Evolutionary conservation across 2,329 filamentous ascomycete species (phyloP).

Genomic region (Kalaharituber pfeilii): DNA sequence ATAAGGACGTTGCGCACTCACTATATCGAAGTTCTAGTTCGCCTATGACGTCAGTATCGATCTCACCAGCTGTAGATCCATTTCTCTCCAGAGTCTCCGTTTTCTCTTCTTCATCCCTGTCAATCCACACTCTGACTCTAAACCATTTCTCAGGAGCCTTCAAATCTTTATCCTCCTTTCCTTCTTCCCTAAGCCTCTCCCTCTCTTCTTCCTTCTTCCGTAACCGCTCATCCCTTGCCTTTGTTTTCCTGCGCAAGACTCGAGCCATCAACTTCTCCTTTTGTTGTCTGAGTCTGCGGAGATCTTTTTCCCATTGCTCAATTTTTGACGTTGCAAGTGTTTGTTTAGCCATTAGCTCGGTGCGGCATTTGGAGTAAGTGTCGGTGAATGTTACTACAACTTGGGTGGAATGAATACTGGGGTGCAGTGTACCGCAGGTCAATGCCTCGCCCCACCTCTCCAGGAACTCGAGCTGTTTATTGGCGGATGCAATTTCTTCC

Average conservation of each 20-base stretch:
- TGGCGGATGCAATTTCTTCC: conserved; percentile 14
- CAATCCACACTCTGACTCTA: conserved; percentile 4
- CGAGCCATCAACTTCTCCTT: conserved; percentile 17
- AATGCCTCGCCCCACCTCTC: conserved; percentile 3
- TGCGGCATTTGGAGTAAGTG: not conserved
- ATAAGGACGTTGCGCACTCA: not conserved
- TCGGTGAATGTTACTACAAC: not conserved
- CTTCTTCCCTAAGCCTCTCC: conserved; percentile 21
- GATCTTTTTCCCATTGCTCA: conserved; percentile 21
- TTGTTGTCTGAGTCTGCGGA: conserved; percentile 21
- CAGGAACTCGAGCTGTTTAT: conserved; percentile 18
- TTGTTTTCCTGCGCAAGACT: conserved; percentile 15
- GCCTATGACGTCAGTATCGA: not conserved
- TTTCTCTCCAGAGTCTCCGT: no score
- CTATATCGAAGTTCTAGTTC: not conserved
- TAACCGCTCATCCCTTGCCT: conserved; percentile 19
- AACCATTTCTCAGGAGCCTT: not conserved
- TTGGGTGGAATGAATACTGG: not conserved
- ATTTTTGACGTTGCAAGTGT: conserved; percentile 14
- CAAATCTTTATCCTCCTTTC: conserved; percentile 15
- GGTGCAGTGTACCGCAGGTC: not conserved
- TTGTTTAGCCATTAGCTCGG: not conserved
- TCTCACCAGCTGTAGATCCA: conserved; percentile 3
- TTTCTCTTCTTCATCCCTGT: conserved; percentile 11
- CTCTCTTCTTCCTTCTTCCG: conserved; percentile 20